Evolutionary conservation across 495 filamentous ascomycete genomes (phyloP).

Genomic region (Polyplosphaeria fusca): DNA sequence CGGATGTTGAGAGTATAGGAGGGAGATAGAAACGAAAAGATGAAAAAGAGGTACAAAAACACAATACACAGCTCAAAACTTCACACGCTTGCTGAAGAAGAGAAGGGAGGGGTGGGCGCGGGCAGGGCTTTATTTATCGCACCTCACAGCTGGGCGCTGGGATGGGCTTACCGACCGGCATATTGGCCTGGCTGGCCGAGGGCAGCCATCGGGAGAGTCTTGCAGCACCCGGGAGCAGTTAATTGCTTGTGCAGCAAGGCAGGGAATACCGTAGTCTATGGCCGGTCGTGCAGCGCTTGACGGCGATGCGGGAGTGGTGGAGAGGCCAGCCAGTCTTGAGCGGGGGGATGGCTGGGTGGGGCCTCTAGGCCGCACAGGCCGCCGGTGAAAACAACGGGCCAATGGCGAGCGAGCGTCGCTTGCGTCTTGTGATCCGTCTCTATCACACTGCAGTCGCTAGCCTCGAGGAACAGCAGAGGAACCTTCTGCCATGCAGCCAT

Average conservation of each 20-base stretch:
- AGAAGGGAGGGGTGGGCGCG: slow-evolving; percentile 28
- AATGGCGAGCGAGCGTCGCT: not conserved
- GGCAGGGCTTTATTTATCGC: slow-evolving; percentile 29
- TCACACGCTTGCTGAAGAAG: slow-evolving; percentile 46
- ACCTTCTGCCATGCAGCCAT: slow-evolving; percentile 7
- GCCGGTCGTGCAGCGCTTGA: slow-evolving; percentile 28
- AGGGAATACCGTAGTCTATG: slow-evolving; percentile 7
- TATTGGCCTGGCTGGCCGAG: slow-evolving; percentile 16
- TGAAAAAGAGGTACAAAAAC: slow-evolving; percentile 35
- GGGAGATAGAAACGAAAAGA: slow-evolving; percentile 30
- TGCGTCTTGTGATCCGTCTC: slow-evolving; percentile 25
- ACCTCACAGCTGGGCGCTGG: not conserved
- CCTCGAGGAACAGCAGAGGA: not conserved
- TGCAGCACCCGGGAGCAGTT: slow-evolving; percentile 23
- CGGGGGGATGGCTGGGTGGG: slow-evolving; percentile 15
- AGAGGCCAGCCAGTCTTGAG: slow-evolving; percentile 11
- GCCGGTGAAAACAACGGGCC: slow-evolving; percentile 21
- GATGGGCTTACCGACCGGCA: slow-evolving; percentile 29
- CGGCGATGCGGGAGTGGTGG: slow-evolving; percentile 23
- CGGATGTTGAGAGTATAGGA: slow-evolving; percentile 17
- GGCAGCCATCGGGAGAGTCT: slow-evolving; percentile 7
- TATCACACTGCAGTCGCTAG: slow-evolving; percentile 30
- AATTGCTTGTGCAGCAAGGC: slow-evolving; percentile 28
- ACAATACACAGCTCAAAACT: slow-evolving; percentile 41
- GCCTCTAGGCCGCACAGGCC: slow-evolving; percentile 12